Base-by-base conservation (phyloP, 176 grass and related monocot species). In the Paspalum notatum region DNA sequence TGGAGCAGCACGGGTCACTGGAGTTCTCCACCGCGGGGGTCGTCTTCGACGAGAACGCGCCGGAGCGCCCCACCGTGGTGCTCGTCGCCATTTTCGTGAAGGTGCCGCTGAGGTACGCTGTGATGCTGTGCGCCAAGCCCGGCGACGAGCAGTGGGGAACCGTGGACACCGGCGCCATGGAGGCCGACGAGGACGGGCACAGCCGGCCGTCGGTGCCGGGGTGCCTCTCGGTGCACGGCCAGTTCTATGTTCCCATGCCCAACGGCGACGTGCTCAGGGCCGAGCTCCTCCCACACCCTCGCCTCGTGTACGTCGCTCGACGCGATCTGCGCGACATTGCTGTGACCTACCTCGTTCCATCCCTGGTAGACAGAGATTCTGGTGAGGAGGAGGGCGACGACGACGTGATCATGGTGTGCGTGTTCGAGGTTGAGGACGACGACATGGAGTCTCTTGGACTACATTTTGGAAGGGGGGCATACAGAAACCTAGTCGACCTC, bases 271-370 rank as follows among this genome's bases (percentile, higher is more conserved):
- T 85, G 32, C 74, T 77, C 20, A 25, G 7, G n/a, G n/a, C 71
- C 16, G 14, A 43, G 65, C 83, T 85, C 54, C 0, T 7, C 5
- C 81, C 49, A 3, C 16, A 46, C 9, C 52, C 83, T 61, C 83
- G 11, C 21, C 55, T 85, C 0, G 44, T 27, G 10, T 78, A 78
- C 1, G 65, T 43, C 32, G 65, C 43, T 24, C 26, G 44, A 52
- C 62, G 7, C 62, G 7, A 26, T 44, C 1, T 0, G 15, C 8
- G 12, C 17, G 22, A 15, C 1, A 4, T 71, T 9, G 0, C 70
- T 73, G 27, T 49, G 20, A 0, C 46, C 37, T 67, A 66, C 47
- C 76, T 79, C 4, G 12, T 54, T 1, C 62, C 48, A 5, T 66
- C 76, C n/a, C 7, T 53, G 0, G 59, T 42, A 2, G 32, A 40